Percentiles rank a stretch among this genome's conserved stretches.
Evolutionary conservation across 2,329 filamentous ascomycete species (phyloP).

Genomic region (Dendrostoma leiphaemia): DNA sequence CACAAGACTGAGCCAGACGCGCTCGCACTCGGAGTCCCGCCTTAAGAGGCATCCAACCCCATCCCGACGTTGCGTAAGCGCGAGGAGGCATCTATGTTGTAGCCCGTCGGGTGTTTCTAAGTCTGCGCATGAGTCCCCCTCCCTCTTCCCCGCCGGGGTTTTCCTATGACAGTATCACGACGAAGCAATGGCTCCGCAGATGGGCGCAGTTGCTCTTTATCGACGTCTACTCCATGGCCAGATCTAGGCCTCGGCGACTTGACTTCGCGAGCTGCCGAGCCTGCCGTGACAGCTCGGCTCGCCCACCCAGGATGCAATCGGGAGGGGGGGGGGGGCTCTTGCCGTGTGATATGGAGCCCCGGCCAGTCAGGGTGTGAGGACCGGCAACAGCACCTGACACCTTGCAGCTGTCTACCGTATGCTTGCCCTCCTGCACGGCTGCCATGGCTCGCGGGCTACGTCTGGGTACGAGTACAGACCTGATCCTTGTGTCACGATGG

Average conservation of each 20-base stretch:
- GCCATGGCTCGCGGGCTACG: not conserved
- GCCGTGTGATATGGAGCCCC: too few relatives aligned
- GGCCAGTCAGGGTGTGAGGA: not conserved
- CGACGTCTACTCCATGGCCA: not conserved
- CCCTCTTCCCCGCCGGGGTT: too few relatives aligned
- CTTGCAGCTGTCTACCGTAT: not conserved
- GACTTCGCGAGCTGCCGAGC: not conserved
- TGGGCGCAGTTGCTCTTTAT: not conserved
- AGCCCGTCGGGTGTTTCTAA: not conserved
- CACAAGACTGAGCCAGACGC: not conserved
- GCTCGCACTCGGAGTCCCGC: not conserved
- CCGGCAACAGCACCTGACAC: not conserved
- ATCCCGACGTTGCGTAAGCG: constrained; percentile 1
- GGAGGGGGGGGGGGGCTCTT: too few relatives aligned
- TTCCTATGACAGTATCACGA: too few relatives aligned
- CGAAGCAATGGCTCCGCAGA: not conserved
- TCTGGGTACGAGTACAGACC: not conserved
- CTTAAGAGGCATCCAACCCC: not conserved
- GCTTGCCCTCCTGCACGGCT: not conserved
- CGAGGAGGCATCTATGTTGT: not conserved
- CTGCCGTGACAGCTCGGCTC: not conserved
- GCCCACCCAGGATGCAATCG: not conserved
- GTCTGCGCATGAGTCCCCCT: too few relatives aligned
- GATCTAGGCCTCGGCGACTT: not conserved
- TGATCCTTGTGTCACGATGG: not conserved